Percentiles rank a stretch among this genome's conserved stretches.
phyloP scores from a whole-genome alignment of 176 grass and related monocot species.

The Oryza glumipatula region DNA sequence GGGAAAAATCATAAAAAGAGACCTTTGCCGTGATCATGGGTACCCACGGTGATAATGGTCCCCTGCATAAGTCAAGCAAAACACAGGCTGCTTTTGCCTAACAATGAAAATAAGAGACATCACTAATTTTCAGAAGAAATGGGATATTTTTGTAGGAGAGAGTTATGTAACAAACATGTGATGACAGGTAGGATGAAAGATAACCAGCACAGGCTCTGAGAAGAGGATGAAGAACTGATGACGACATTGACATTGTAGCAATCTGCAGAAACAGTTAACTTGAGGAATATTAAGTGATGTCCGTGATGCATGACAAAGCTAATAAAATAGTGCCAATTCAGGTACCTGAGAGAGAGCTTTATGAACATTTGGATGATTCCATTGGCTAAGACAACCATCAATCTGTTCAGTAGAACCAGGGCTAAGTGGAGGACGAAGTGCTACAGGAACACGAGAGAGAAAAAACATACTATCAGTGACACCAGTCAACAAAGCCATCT shows the following conservation, averaged over 20 bases:
- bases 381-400: slow-evolving; percentile 86
- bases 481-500: not conserved
- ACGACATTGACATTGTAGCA: slow-evolving; percentile 75
- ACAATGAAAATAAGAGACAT: slow-evolving; percentile 36
- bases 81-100: slow-evolving; percentile 92
- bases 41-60: slow-evolving; percentile 86
- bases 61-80: slow-evolving; percentile 88
- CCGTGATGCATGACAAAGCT: slow-evolving; percentile 36
- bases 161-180: slow-evolving; percentile 70
- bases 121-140: slow-evolving; percentile 33
- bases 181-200: slow-evolving; percentile 82
- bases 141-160: slow-evolving; percentile 33
- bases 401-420: slow-evolving; percentile 60
- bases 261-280: slow-evolving; percentile 66
- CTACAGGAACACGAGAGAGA: slow-evolving; percentile 53
- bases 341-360: slow-evolving; percentile 88
- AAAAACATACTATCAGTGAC: slow-evolving; percentile 39
- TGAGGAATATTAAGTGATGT: slow-evolving; percentile 44
- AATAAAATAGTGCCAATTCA: slow-evolving; percentile 35
- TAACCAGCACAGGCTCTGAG: slow-evolving; percentile 89
- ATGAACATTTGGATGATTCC: slow-evolving; percentile 77
- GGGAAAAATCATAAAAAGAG: slow-evolving; percentile 37
- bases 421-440: slow-evolving; percentile 78
- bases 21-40: slow-evolving; percentile 83
- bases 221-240: slow-evolving; percentile 81